Conservation (phyloP, 2,329 filamentous ascomycete species). For the Fusarium udum region DNA sequence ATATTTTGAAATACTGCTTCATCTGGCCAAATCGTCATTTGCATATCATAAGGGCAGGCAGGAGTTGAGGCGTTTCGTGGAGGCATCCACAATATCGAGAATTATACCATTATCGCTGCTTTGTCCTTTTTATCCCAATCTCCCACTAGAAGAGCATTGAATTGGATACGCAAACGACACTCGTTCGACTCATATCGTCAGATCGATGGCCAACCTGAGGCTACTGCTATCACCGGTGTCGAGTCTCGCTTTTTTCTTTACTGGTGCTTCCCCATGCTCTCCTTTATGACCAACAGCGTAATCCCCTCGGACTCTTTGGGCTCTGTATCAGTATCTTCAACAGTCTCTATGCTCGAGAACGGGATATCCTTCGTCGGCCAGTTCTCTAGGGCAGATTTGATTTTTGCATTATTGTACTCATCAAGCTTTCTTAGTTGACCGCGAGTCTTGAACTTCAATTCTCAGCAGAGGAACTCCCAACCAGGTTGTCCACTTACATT, state of each 20-base stretch:
- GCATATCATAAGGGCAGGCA: constrained; percentile 26
- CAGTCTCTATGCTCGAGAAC: constrained; percentile 8
- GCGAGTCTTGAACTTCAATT: too few species aligned
- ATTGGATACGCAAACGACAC: background rate
- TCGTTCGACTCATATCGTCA: background rate
- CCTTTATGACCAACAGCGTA: background rate
- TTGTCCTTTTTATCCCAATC: background rate
- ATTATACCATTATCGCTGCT: constrained; percentile 29
- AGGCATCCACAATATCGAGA: constrained; percentile 14
- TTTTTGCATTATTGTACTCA: background rate
- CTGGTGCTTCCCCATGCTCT: background rate
- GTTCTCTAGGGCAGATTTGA: background rate
- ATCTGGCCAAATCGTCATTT: constrained; percentile 8
- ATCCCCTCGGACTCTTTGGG: background rate
- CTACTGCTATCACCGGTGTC: background rate
- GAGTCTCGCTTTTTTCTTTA: background rate
- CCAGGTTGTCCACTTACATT: background rate
- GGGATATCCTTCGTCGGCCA: constrained; percentile 17
- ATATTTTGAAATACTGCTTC: background rate
- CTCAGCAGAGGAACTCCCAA: background rate
- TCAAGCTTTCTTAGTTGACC: background rate
- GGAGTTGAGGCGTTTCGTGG: constrained; percentile 35
- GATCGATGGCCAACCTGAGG: background rate
- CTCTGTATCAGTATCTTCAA: background rate
- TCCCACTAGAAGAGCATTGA: background rate